Evolutionary conservation across 345 rosid genomes (phyloP).

Genomic region (Geranium brycei): DNA sequence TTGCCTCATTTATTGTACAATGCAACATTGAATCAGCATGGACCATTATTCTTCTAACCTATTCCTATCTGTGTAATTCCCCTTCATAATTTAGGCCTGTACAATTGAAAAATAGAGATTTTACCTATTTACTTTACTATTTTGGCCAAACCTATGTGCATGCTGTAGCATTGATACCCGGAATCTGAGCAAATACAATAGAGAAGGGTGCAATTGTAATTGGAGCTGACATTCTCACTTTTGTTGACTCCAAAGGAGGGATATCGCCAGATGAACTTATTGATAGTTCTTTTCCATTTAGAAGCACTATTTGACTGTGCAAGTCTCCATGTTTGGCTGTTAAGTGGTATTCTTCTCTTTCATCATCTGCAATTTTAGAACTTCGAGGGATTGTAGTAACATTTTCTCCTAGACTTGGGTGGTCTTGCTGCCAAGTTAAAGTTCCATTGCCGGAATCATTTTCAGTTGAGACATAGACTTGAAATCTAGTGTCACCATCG

Average conservation of each 20-base stretch:
- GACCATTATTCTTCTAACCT: not conserved
- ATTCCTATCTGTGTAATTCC: not conserved
- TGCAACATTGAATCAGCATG: not conserved
- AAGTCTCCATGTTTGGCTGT: conserved; percentile 28
- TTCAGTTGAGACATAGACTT: conserved; percentile 19
- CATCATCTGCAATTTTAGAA: conserved; percentile 3
- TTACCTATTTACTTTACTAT: not conserved
- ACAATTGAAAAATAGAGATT: not conserved
- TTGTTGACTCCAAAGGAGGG: conserved; percentile 25
- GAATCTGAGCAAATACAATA: conserved; percentile 24
- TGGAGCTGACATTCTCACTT: conserved; percentile 17
- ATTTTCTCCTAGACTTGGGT: conserved; percentile 9
- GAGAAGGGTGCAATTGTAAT: conserved; percentile 31
- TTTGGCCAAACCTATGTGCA: conserved; percentile 13
- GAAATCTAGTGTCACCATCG: conserved; percentile 18
- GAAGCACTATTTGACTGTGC: conserved; percentile 31
- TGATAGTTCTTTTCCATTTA: conserved; percentile 28
- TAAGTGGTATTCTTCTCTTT: conserved; percentile 37
- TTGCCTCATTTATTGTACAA: not conserved
- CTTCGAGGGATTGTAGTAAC: conserved; percentile 19
- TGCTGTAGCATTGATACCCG: conserved; percentile 20
- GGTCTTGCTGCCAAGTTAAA: conserved; percentile 8
- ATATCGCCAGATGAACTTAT: conserved; percentile 19
- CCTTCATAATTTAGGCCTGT: not conserved
- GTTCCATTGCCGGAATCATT: conserved; percentile 9